Base-by-base conservation (phyloP, 1,284 basidiomycete genomes). In the Serendipita sp. region DNA sequence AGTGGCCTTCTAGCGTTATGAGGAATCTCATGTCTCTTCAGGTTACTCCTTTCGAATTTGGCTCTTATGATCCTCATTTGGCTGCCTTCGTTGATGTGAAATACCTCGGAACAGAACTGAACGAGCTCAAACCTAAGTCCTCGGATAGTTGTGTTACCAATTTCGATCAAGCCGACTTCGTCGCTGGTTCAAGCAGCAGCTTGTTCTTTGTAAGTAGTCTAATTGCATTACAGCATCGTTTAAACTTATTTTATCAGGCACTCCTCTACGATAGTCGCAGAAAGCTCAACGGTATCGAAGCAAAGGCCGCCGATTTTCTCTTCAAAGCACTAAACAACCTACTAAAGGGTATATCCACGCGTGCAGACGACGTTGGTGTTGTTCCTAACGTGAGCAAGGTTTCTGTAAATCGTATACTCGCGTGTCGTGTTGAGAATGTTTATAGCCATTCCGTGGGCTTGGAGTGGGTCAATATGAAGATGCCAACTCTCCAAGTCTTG, bases 151-250 rank as follows among this genome's bases (percentile, higher is more conserved):
- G 86, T 67, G 81, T 85, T 13, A 78, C 76, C 1, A 80, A 79
- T 6, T 87, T 87, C 66, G 85, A 87, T 67, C 80, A 85, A 68
- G 82, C 79, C 0, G 78, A 78, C 0, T 85, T 85, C 68, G 68
- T 85, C 43, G 83, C 85, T 78, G 83, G 83, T 6, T 79, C 79
- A 3, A 83, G 81, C 64, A 79, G 84, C 29, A 83, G 79, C 69
- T 68, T 84, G 41, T 85, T 85, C 72, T 82, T 82, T 66, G 83
- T 82, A 68, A 64, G 74, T 68, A 2, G 2, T 22, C 55, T n/a
- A 12, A 13, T 17, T 5, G 6, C 22, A 12, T n/a, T 10, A 17
- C 12, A 12, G 13, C 8, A 49, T 15, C 2, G 17, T 35, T 63
- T 38, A 38, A 35, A 17, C 13, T n/a, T 8, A 34, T 30, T 3